phyloP scores from a whole-genome alignment of 768 basidiomycete genomes.

The Mycena albidolilacea region DNA sequence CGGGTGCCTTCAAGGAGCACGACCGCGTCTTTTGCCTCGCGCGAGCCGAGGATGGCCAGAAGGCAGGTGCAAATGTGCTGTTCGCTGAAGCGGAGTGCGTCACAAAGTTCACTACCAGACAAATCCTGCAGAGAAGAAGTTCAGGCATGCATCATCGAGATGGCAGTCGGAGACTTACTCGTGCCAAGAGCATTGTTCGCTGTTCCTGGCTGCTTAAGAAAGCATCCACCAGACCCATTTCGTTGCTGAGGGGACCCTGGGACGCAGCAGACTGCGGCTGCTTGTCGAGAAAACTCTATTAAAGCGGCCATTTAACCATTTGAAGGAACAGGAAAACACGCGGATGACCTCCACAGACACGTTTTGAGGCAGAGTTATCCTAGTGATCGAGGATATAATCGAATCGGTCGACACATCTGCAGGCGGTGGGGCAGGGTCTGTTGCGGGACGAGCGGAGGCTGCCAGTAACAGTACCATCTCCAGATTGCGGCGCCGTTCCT shows the following conservation, averaged over 20 bases:
- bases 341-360: not conserved
- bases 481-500: constrained; percentile 4
- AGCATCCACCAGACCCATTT: not conserved
- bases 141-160: not conserved
- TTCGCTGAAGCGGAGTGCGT: not conserved
- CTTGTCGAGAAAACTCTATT: not conserved
- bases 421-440: not conserved
- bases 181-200: not conserved
- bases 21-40: not conserved
- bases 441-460: not conserved
- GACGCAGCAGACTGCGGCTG: not conserved
- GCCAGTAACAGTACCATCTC: not conserved
- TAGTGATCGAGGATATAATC: not conserved
- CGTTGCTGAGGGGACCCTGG: not conserved
- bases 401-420: not conserved
- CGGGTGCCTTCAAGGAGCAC: not conserved
- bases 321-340: not conserved
- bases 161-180: not conserved
- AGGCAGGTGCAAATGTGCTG: not conserved
- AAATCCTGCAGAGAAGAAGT: not conserved
- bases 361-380: not conserved
- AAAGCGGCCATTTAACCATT: not conserved
- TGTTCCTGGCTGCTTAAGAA: not conserved
- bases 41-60: not conserved
- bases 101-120: not conserved